These are phyloP conservation scores for Leccinum longicurvipes DNA, from an alignment of 768 basidiomycete species.

Conservation along the genomic window DNA sequence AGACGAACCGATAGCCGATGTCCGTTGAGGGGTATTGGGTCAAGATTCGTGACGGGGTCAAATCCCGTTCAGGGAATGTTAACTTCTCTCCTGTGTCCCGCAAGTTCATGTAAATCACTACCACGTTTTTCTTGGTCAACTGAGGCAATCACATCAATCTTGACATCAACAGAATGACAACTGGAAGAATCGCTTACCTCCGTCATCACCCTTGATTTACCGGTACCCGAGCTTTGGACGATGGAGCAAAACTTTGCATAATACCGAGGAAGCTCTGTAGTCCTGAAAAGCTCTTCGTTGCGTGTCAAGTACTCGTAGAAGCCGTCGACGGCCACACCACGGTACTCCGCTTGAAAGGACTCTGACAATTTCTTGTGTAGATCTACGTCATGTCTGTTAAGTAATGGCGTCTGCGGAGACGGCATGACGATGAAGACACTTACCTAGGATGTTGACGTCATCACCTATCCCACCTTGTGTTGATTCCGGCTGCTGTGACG, in stretches of 20 bases:
- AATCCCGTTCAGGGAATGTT: constrained; percentile 15
- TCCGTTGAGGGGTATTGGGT: background rate
- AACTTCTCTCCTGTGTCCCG: background rate
- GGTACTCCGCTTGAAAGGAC: constrained; percentile 1
- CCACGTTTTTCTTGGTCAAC: constrained; percentile 11
- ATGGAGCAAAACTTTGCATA: constrained; percentile 10
- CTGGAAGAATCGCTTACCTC: background rate
- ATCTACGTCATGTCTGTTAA: background rate
- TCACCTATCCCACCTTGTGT: too few species aligned
- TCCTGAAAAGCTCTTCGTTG: constrained; percentile 8
- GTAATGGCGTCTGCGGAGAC: too few species aligned
- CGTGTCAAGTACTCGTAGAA: constrained; percentile 18
- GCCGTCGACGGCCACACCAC: constrained; percentile 8
- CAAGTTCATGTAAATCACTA: constrained; percentile 20
- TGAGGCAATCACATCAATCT: background rate
- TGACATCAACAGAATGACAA: background rate
- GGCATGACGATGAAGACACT: background rate
- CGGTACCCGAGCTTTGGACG: constrained; percentile 15
- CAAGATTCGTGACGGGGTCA: constrained; percentile 11
- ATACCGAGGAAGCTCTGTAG: background rate
- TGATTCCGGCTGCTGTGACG: background rate
- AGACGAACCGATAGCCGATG: background rate
- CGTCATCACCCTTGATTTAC: constrained; percentile 8
- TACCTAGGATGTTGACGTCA: background rate
- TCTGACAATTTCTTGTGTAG: background rate